Percentiles rank a stretch among this genome's conserved stretches.
These are phyloP conservation scores for Sisymbrium irio DNA, from an alignment of 345 rosid species.

Conservation along the genomic window DNA sequence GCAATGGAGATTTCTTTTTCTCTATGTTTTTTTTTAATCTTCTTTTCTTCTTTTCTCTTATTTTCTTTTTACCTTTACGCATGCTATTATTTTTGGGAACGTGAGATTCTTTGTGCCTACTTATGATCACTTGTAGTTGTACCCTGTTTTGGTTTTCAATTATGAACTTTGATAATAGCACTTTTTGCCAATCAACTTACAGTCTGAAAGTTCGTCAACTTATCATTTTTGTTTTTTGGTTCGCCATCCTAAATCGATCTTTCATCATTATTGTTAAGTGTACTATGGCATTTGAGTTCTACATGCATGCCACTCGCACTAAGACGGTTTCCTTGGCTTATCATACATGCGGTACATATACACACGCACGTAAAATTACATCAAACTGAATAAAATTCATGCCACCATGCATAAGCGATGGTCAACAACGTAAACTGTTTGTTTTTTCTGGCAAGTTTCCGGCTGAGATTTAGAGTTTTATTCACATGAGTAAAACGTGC, in stretches of 20 bases:
- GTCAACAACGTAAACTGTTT: neutral
- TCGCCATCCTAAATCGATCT: neutral
- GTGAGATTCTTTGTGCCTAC: constrained; percentile 13
- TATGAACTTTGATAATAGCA: neutral
- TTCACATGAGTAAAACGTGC: neutral
- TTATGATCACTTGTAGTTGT: constrained; percentile 26
- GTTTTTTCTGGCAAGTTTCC: neutral
- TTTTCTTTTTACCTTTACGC: neutral
- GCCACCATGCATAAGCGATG: neutral
- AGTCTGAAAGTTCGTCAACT: neutral
- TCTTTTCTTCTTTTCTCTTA: neutral
- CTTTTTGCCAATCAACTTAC: neutral
- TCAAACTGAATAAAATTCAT: neutral
- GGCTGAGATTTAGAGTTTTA: neutral
- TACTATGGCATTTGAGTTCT: neutral
- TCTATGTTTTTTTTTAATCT: neutral
- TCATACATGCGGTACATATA: neutral
- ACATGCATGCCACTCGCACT: neutral
- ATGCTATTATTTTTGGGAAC: constrained; percentile 15
- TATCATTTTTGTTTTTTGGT: neutral
- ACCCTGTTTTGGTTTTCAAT: neutral
- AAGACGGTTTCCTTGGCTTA: neutral
- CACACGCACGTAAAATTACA: neutral
- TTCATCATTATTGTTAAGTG: neutral
- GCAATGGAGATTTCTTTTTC: neutral